Evolutionary conservation across 441 rosid genomes (phyloP).

Genomic region (Pelargonium australe): DNA sequence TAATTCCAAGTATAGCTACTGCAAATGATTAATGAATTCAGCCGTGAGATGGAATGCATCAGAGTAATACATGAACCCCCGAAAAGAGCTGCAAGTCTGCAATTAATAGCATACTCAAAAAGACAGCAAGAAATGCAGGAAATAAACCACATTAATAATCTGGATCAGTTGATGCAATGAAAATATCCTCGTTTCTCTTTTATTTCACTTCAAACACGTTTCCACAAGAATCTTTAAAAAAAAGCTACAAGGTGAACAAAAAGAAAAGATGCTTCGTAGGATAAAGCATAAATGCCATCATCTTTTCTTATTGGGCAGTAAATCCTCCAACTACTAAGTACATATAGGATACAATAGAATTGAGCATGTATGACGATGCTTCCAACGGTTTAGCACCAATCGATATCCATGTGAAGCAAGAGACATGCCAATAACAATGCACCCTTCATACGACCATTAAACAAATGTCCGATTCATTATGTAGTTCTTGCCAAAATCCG

Average conservation of each 20-base stretch:
- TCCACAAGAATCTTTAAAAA: background rate
- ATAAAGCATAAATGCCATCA: background rate
- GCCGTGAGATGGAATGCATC: background rate
- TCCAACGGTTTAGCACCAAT: background rate
- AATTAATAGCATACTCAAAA: background rate
- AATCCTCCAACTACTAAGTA: background rate
- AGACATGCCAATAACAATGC: no score
- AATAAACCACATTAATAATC: background rate
- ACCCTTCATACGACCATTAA: no score
- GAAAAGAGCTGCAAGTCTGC: background rate
- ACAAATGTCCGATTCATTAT: no score
- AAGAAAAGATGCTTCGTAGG: background rate
- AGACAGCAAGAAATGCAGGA: background rate
- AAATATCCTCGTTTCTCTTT: background rate
- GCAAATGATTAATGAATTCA: background rate
- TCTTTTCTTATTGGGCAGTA: background rate
- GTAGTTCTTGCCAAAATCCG: no score
- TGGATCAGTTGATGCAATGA: background rate
- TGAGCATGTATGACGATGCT: background rate
- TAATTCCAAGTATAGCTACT: background rate
- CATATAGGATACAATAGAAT: background rate
- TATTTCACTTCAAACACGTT: background rate
- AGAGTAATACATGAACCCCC: background rate
- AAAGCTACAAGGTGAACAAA: background rate
- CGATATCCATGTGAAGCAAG: background rate